Evolutionary conservation across 1,139 yeast genomes (phyloP), one percentile per base, ranked within the genome.

Genomic region (Diutina catenulata): DNA sequence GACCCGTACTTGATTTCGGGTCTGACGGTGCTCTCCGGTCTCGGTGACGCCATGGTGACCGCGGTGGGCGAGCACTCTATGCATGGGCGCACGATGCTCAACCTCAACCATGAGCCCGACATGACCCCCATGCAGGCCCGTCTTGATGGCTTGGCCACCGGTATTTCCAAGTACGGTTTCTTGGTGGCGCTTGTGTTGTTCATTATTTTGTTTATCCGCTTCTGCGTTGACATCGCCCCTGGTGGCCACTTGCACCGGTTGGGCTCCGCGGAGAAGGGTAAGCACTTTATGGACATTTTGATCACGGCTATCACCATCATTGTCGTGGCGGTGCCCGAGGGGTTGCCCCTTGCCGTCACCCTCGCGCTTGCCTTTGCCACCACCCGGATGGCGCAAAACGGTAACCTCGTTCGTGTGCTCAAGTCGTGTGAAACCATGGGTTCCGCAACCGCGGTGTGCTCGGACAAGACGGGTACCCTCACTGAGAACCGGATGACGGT

Each of bases 361-460:
- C 68, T 91, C 38, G 95, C 98, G 0, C 68, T 91, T 49, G 98
- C 98, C 0, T 91, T 91, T 64, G 98, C 98, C 2, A 91, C 98
- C 3, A 88, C 95, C 9, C 74, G 97, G 59, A 91, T 91, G 98
- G 88, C 95, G 20, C 84, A 83, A 56, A 95, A 91, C 56, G 94
- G 94, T 49, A 91, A 91, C 55, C 66, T 91, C 51, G 98, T 91
- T n/a, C 75, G 98, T 49, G 95, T 86, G 5, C 68, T 91, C 48
- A 80, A 79, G 51, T 80, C 95, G 37, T 91, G 98, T 70, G 99
- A 91, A 59, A 91, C 95, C 13, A 91, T 91, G 98, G 98, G 99
- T 37, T 88, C 95, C 36, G 98, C 97, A 3, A 91, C 98, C 11
- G 91, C 96, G 3, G 70, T 91, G 39, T 93, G 98, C 57, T 86